Evolutionary conservation across 2,329 filamentous ascomycete species (phyloP).

Genomic region (Hymenoscyphus salicellus): DNA sequence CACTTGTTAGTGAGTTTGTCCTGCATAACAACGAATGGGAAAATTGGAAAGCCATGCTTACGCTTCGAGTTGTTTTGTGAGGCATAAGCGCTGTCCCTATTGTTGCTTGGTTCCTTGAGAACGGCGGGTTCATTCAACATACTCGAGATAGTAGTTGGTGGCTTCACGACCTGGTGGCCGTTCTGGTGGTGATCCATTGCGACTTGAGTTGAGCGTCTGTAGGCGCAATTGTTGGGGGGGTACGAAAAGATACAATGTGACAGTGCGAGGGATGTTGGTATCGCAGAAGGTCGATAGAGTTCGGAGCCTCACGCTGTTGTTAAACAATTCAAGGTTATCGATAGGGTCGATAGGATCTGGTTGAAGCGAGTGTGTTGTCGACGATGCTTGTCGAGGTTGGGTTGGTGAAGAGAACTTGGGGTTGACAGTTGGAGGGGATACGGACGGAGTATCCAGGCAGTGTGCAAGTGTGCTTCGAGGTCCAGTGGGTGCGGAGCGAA

Average conservation of each 20-base stretch:
- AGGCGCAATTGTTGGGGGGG: background rate
- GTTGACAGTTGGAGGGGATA: background rate
- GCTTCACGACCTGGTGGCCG: conserved; percentile 14
- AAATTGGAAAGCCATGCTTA: conserved; percentile 12
- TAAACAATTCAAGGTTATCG: background rate
- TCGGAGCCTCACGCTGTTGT: too few relatives aligned
- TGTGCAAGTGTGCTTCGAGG: too few relatives aligned
- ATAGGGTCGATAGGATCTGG: background rate
- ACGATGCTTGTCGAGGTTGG: background rate
- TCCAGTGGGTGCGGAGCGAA: too few relatives aligned
- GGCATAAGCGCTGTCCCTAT: conserved; percentile 18
- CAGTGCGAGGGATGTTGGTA: background rate
- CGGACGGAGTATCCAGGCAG: background rate
- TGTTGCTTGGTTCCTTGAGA: conserved; percentile 11
- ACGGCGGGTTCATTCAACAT: conserved; percentile 18
- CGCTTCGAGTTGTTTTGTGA: conserved; percentile 23
- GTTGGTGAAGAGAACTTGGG: background rate
- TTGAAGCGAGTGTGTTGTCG: background rate
- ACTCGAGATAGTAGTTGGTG: conserved; percentile 16
- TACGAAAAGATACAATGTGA: background rate
- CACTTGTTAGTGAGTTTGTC: conserved; percentile 12
- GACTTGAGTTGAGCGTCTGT: background rate
- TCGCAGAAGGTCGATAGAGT: background rate
- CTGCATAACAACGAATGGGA: background rate
- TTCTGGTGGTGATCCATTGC: conserved; percentile 13